Evolutionary conservation across 2,329 filamentous ascomycete genomes (phyloP), one percentile per base, ranked within the genome.

Genomic region (Botryotinia narcissicola): DNA sequence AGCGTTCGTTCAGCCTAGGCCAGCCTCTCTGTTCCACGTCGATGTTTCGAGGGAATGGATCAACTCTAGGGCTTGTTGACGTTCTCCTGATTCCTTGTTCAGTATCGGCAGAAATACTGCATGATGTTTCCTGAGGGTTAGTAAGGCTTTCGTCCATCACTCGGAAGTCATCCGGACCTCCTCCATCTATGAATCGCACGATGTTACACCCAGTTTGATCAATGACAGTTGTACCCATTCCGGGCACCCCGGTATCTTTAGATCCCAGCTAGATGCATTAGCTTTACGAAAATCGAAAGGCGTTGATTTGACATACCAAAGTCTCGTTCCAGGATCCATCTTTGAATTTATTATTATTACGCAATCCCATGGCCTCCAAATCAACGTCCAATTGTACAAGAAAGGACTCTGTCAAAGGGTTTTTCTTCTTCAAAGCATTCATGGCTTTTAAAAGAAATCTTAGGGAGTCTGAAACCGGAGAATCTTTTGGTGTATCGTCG

Each of bases 341-440:
- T 1, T 86, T 86, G 40, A 84, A 84, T 75, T 87, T 89, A 14
- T 86, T 89, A 76, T 89, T 90, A 18, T 77, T n/a, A 35, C 87
- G 86, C 75, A 90, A 82, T 20, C 90, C 89, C 40, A 93, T 86
- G 18, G 89, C 90, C 81, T 97, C 93, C 6, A 98, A 87, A 79
- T 99, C 96, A 25, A 98, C 92, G 77, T 98, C 94, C 8, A 98
- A 85, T 81, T 98, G 96, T 4, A 96, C 93, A 51, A 98, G 84
- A 83, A 98, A 98, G 0, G 95, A 98, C 80, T 98, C 95, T 0
- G 95, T 97, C 68, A 99, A 85, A 0, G 95, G 95, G 77, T 97
- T 98, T 78, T 93, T 92, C 74, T 89, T 89, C 82, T 97, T 97
- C 77, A 98, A 83, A 6, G 93, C 94, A 77, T 94, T 92, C 90